Conservation (phyloP, 2,329 filamentous ascomycete species). For the Diplodia scrobiculata region DNA sequence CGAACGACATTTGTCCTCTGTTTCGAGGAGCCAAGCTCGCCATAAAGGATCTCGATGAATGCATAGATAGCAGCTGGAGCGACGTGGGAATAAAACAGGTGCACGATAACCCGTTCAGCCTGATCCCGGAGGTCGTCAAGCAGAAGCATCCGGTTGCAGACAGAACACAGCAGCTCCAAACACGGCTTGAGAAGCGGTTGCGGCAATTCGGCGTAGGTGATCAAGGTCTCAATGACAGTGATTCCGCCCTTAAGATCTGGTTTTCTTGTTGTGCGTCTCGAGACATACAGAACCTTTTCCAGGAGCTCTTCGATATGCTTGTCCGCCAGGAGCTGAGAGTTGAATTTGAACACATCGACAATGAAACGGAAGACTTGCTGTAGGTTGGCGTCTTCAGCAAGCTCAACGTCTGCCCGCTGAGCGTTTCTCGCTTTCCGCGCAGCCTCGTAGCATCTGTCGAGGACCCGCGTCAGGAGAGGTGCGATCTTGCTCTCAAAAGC, state of each 20-base stretch:
- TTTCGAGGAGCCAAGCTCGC: slow-evolving; percentile 51
- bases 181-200: slow-evolving; percentile 63
- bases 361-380: slow-evolving; percentile 66
- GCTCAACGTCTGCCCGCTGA: slow-evolving; percentile 33
- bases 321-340: slow-evolving; percentile 68
- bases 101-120: slow-evolving; percentile 70
- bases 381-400: slow-evolving; percentile 46
- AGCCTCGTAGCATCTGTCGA: slow-evolving; percentile 41
- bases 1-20: slow-evolving; percentile 49
- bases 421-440: slow-evolving; percentile 37
- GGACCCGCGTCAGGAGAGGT: slow-evolving; percentile 40
- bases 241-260: slow-evolving; percentile 69
- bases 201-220: slow-evolving; percentile 72
- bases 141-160: slow-evolving; percentile 65
- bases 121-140: slow-evolving; percentile 63
- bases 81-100: slow-evolving; percentile 72
- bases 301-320: slow-evolving; percentile 64
- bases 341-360: slow-evolving; percentile 73
- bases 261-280: slow-evolving; percentile 65
- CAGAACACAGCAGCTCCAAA: slow-evolving; percentile 64
- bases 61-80: slow-evolving; percentile 69
- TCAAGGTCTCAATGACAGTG: slow-evolving; percentile 67
- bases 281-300: slow-evolving; percentile 65
- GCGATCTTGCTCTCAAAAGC: slow-evolving; percentile 43
- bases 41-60: slow-evolving; percentile 58